Percentiles rank a stretch among this genome's conserved stretches.
Conservation (phyloP, 805 yeast species). For the Saturnispora besseyi region DNA sequence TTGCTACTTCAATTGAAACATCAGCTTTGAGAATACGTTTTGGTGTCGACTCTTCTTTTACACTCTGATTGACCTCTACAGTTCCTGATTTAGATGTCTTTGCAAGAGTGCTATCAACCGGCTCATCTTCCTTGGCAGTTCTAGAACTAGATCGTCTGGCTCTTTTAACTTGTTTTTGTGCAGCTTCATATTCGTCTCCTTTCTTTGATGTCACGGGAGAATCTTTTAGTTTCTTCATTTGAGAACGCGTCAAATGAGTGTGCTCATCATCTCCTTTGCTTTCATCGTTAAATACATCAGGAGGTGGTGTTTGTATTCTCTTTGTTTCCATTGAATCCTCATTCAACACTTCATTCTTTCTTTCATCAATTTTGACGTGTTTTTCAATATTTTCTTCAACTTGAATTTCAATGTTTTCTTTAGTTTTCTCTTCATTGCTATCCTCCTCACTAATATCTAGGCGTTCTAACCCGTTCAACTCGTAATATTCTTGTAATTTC, state of each 20-base stretch:
- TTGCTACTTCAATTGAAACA: slow-evolving; percentile 1
- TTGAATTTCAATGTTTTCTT: not conserved
- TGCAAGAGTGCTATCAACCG: not conserved
- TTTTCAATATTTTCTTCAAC: not conserved
- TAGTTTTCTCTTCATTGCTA: not conserved
- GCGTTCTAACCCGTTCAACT: slow-evolving; percentile 23
- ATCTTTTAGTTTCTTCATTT: slow-evolving; percentile 1
- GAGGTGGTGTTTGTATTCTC: not conserved
- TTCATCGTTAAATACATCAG: not conserved
- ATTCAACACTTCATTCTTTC: not conserved
- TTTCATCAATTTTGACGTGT: slow-evolving; percentile 1
- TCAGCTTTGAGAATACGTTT: not conserved
- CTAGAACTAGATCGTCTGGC: not conserved
- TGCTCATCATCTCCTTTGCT: not conserved
- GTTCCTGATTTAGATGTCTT: not conserved
- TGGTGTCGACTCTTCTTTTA: not conserved
- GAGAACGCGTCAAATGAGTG: not conserved
- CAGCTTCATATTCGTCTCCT: not conserved
- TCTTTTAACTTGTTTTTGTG: not conserved
- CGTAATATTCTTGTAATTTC: slow-evolving; percentile 21
- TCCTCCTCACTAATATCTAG: slow-evolving; percentile 7
- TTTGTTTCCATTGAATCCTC: not conserved
- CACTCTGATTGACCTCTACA: not conserved
- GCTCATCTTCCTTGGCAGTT: not conserved
- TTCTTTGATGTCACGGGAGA: not conserved